Evolutionary conservation across 2,329 filamentous ascomycete genomes (phyloP).

Genomic region (Daldinia eschscholtzii): DNA sequence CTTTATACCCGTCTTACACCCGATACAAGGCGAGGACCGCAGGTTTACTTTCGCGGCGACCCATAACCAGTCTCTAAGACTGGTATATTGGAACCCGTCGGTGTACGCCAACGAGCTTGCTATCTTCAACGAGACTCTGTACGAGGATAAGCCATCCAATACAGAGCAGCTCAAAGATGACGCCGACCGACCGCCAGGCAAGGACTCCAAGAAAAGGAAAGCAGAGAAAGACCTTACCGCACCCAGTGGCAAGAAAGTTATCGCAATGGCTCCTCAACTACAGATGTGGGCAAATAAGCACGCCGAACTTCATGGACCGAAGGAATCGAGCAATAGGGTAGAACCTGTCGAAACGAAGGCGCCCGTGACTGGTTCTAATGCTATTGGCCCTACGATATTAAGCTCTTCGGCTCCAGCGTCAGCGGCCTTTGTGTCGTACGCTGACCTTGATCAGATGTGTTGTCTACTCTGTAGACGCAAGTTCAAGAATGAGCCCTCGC

Average conservation of each 20-base stretch:
- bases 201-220: constrained; percentile 59
- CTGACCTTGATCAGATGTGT: constrained; percentile 63
- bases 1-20: constrained; percentile 79
- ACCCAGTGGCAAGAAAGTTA: constrained; percentile 60
- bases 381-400: constrained; percentile 39
- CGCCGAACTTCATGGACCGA: constrained; percentile 73
- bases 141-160: constrained; percentile 57
- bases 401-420: constrained; percentile 38
- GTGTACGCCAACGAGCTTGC: constrained; percentile 76
- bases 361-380: constrained; percentile 47
- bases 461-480: constrained; percentile 60
- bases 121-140: constrained; percentile 66
- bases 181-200: constrained; percentile 48
- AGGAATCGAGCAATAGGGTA: constrained; percentile 51
- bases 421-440: constrained; percentile 68
- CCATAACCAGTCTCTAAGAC: constrained; percentile 73
- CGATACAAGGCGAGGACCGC: constrained; percentile 66
- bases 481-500: constrained; percentile 56
- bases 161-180: constrained; percentile 54
- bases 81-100: constrained; percentile 82
- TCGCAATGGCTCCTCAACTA: constrained; percentile 73
- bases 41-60: constrained; percentile 77
- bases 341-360: constrained; percentile 52
- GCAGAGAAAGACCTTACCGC: constrained; percentile 59
- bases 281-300: constrained; percentile 80